Evolutionary conservation across 257 asterid genomes (phyloP).

Genomic region (Petrea volubilis): DNA sequence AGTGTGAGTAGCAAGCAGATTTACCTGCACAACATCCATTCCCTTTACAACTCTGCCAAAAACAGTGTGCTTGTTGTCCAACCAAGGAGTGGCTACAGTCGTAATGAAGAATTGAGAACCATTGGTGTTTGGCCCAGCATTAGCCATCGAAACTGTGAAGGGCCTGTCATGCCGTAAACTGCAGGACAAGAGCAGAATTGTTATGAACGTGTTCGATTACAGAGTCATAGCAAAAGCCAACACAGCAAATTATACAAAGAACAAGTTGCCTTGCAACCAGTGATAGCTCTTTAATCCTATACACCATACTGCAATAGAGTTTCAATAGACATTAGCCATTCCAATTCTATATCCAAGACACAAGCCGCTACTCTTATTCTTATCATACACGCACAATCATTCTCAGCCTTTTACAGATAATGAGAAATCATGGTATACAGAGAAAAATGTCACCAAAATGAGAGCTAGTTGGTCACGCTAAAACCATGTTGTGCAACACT

Average conservation of each 20-base stretch:
- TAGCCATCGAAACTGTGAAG: constrained; percentile 96
- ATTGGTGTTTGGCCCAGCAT: constrained; percentile 97
- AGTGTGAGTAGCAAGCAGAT: background rate
- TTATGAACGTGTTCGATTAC: background rate
- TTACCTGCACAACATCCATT: constrained; percentile 99
- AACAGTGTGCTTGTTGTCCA: constrained; percentile 99
- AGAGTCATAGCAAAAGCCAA: background rate
- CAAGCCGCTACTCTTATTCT: background rate
- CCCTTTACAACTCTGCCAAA: constrained; percentile 94
- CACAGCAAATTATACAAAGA: background rate
- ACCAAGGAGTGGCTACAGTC: constrained; percentile 98
- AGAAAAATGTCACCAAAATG: too few relatives aligned
- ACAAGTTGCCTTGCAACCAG: background rate
- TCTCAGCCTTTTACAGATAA: background rate
- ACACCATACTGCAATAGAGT: background rate
- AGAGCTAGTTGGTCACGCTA: too few relatives aligned
- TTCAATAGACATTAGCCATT: background rate
- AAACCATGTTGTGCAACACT: too few relatives aligned
- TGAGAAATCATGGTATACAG: too few relatives aligned
- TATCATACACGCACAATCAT: background rate
- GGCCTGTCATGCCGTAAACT: constrained; percentile 98
- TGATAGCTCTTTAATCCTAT: background rate
- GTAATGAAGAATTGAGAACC: constrained; percentile 96
- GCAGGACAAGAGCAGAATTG: constrained; percentile 40
- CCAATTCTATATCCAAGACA: background rate